These are phyloP conservation scores for Candida koratica DNA, from an alignment of 805 yeast genomes.

Conservation along the genomic window DNA sequence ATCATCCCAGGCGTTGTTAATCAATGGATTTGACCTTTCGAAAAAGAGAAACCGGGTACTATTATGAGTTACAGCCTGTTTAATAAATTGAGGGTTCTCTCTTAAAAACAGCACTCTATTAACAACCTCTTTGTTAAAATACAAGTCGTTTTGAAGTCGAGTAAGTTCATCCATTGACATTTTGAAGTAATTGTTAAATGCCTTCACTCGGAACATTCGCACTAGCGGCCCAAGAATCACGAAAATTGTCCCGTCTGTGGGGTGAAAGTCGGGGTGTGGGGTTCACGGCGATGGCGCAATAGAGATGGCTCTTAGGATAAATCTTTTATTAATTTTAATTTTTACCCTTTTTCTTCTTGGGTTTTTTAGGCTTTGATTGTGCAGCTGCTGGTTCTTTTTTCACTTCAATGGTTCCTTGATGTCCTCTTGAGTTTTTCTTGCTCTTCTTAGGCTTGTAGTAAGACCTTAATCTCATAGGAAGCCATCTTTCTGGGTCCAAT, in stretches of 20 bases:
- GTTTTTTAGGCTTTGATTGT: conserved; percentile 11
- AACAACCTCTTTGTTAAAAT: conserved; percentile 50
- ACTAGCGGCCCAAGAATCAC: too few species aligned
- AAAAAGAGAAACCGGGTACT: conserved; percentile 49
- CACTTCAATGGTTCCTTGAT: conserved; percentile 25
- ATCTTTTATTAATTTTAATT: conserved; percentile 13
- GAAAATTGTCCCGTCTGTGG: not conserved
- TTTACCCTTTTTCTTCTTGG: conserved; percentile 27
- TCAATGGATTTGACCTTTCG: conserved; percentile 28
- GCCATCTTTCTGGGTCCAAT: conserved; percentile 75
- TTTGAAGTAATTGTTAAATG: conserved; percentile 7
- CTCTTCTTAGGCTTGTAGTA: conserved; percentile 76
- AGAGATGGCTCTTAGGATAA: not conserved
- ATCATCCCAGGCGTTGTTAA: conserved; percentile 24
- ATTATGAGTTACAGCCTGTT: conserved; percentile 40
- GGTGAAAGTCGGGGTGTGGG: not conserved
- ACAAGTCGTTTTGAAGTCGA: conserved; percentile 22
- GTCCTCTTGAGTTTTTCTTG: conserved; percentile 34
- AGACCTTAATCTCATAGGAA: conserved; percentile 81
- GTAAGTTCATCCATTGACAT: conserved; percentile 18
- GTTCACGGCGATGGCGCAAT: not conserved
- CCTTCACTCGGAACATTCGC: conserved; percentile 10
- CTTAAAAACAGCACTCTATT: conserved; percentile 65
- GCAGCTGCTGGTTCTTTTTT: conserved; percentile 9
- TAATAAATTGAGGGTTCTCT: conserved; percentile 49